Base-by-base conservation (phyloP, 1,139 yeast genomes). In the Petasospora rhodanensis region DNA sequence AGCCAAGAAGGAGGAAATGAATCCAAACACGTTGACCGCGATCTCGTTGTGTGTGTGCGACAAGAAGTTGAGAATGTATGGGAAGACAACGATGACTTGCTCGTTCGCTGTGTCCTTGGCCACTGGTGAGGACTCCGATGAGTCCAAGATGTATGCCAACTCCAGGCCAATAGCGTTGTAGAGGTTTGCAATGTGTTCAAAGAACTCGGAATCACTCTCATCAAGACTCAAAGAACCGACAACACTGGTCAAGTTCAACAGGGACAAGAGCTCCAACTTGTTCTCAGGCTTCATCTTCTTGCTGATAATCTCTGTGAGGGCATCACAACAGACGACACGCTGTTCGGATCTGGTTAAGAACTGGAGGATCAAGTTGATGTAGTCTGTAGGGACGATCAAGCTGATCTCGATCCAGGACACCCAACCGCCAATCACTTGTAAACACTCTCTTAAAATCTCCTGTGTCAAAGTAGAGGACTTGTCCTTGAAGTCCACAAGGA, bases 371-470 rank as follows among this genome's bases (percentile, higher is more conserved):
- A 75, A 57, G 31, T 68, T 66, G 47, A 87, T 68, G 50, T 76
- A 81, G 26, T 75, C 74, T 14, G 79, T 73, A 32, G 78, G 76
- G 22, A 89, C 74, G 40, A 93, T 79, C 42, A 91, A 64, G 19
- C 79, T 68, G 42, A 91, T 84, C 52, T 93, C 98, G 59, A 91
- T 86, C 99, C 99, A 93, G 19, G 89, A 80, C 18, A 87, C 84
- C 69, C 84, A 93, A 15, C 78, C 77, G 7, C 96, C 97, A 36
- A 91, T 73, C 37, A 79, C 78, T 35, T 68, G 67, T 37, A 86
- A 66, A n/a, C 79, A 64, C 38, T 73, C 70, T 40, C 72, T 75
- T 37, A 80, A 55, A 29, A 81, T 73, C 14, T 72, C 82, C 25
- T 54, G 55, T 8, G 68, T 41, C 26, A 65, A 34, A 6, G 36